phyloP scores from a whole-genome alignment of 73 alveolate species.

The Vitrella brassicaformis region DNA sequence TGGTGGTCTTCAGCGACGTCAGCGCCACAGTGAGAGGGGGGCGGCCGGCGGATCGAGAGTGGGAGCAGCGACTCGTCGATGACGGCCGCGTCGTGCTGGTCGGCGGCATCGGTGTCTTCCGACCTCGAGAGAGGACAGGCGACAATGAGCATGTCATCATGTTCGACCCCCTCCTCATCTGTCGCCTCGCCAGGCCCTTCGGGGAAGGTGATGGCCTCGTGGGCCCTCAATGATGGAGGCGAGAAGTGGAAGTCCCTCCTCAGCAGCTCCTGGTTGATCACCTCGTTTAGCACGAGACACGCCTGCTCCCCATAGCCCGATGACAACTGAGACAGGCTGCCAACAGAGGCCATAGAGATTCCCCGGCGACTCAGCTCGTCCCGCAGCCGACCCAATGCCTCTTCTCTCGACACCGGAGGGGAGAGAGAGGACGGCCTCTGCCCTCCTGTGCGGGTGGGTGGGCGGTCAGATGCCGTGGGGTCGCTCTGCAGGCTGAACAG shows the following conservation, averaged over 20 bases:
- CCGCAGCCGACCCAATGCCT: slow-evolving; percentile 43
- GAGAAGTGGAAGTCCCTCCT: slow-evolving; percentile 66
- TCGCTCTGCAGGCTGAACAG: slow-evolving; percentile 7
- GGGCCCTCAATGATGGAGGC: slow-evolving; percentile 33
- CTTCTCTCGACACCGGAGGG: slow-evolving; percentile 48
- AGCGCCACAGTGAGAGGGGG: too few relatives aligned
- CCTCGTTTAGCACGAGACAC: slow-evolving; percentile 66
- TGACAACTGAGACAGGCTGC: slow-evolving; percentile 11
- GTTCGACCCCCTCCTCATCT: too few relatives aligned
- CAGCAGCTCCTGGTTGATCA: slow-evolving; percentile 68
- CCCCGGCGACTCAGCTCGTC: neutral
- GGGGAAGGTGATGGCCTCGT: too few relatives aligned
- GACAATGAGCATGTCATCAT: too few relatives aligned
- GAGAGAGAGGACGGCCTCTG: slow-evolving; percentile 41
- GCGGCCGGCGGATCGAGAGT: too few relatives aligned
- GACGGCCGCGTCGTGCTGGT: too few relatives aligned
- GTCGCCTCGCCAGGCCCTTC: too few relatives aligned
- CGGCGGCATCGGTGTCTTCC: too few relatives aligned
- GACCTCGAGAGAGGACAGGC: too few relatives aligned
- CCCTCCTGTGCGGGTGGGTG: slow-evolving; percentile 35
- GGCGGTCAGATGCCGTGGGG: neutral
- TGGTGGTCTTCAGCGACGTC: too few relatives aligned
- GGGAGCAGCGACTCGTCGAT: too few relatives aligned
- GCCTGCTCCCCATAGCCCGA: slow-evolving; percentile 73
- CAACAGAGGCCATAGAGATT: too few relatives aligned